These are phyloP conservation scores for Calonectria pteridis DNA, from an alignment of 2,329 filamentous ascomycete genomes.

Conservation along the genomic window DNA sequence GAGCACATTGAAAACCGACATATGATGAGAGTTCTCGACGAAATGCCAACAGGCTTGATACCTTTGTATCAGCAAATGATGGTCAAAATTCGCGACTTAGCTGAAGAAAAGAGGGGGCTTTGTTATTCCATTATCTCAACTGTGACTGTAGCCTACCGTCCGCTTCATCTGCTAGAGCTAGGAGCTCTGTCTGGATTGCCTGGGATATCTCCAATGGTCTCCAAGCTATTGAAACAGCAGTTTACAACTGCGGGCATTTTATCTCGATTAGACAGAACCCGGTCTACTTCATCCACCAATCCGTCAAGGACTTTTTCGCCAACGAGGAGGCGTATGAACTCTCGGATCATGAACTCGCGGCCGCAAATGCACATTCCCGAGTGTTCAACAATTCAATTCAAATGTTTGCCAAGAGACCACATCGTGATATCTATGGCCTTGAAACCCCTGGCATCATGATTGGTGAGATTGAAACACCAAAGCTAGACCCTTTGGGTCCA, in stretches of 20 bases:
- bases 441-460: conserved; percentile 22
- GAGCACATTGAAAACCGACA: not conserved
- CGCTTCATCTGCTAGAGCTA: conserved; percentile 53
- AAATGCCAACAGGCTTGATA: conserved; percentile 46
- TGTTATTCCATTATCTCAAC: conserved; percentile 53
- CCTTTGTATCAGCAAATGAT: conserved; percentile 56
- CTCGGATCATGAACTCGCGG: conserved; percentile 27
- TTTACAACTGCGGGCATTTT: conserved; percentile 54
- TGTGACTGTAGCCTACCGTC: conserved; percentile 48
- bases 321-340: conserved; percentile 33
- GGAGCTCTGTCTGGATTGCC: conserved; percentile 31
- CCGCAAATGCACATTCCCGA: conserved; percentile 47
- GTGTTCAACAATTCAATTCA: conserved; percentile 53
- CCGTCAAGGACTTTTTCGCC: conserved; percentile 57
- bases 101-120: conserved; percentile 39
- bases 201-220: conserved; percentile 15
- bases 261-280: conserved; percentile 46
- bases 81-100: conserved; percentile 42
- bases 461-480: conserved; percentile 18
- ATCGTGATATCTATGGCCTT: conserved; percentile 52
- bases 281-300: conserved; percentile 57
- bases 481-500: conserved; percentile 27
- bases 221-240: conserved; percentile 38
- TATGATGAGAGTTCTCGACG: not conserved
- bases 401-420: conserved; percentile 44